Percentiles rank a stretch among this genome's conserved stretches.
These are phyloP conservation scores for Chalciporus chontae DNA, from an alignment of 768 basidiomycete species.

Conservation along the genomic window DNA sequence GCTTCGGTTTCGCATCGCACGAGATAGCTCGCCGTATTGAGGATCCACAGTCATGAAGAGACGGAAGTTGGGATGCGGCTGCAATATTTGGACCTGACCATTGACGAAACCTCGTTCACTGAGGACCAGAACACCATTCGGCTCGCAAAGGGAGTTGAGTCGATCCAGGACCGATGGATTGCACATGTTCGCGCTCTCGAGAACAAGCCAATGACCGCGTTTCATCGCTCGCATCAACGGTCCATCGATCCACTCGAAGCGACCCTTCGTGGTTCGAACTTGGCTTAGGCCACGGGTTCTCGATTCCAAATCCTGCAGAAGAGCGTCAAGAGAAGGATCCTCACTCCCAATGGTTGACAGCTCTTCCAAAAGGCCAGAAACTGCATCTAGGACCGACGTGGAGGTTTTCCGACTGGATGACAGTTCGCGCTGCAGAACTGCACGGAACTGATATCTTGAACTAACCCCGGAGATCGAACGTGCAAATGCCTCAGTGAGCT, in stretches of 20 bases:
- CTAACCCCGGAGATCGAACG: constrained; percentile 31
- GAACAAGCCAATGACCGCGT: constrained; percentile 81
- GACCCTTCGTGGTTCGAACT: constrained; percentile 38
- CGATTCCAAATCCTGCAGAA: constrained; percentile 12
- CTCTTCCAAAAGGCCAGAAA: constrained; percentile 28
- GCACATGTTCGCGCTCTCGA: constrained; percentile 93
- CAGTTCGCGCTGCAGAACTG: constrained; percentile 16
- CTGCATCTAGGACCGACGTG: constrained; percentile 22
- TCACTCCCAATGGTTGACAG: constrained; percentile 16
- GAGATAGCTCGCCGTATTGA: constrained; percentile 86
- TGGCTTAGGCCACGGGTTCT: constrained; percentile 22
- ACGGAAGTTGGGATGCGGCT: constrained; percentile 85
- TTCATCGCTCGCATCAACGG: constrained; percentile 85
- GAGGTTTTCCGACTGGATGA: constrained; percentile 13
- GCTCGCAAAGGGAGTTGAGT: constrained; percentile 93
- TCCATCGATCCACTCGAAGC: constrained; percentile 95
- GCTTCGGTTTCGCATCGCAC: constrained; percentile 98
- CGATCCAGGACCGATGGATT: constrained; percentile 94
- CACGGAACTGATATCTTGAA: constrained; percentile 13
- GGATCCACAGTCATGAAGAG: constrained; percentile 94
- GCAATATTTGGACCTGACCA: constrained; percentile 68
- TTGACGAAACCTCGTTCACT: constrained; percentile 86
- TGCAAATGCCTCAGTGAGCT: constrained; percentile 35
- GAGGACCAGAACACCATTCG: constrained; percentile 74
- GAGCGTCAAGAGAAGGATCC: constrained; percentile 10